phyloP scores from a whole-genome alignment of 805 yeast genomes.

The Candida nitratophila region DNA sequence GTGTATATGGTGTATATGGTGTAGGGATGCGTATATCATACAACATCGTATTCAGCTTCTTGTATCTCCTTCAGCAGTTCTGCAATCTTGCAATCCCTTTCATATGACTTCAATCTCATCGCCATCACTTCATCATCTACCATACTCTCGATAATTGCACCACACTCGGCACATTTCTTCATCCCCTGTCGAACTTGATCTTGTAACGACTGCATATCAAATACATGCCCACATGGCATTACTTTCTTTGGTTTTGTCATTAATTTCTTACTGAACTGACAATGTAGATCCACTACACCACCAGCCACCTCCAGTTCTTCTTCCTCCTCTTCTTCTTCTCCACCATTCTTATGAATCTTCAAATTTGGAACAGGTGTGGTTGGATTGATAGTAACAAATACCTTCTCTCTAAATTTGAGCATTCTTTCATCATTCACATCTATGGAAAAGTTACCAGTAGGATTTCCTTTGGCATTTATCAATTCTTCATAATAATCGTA shows the following conservation, averaged over 20 bases:
- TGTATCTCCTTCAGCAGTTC: constrained; percentile 10
- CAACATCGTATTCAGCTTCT: constrained; percentile 8
- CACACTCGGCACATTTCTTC: constrained; percentile 53
- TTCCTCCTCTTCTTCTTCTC: constrained; percentile 35
- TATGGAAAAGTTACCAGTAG: no score
- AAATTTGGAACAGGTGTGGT: constrained; percentile 48
- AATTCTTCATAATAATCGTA: no score
- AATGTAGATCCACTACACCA: constrained; percentile 59
- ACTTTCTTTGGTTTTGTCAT: constrained; percentile 53
- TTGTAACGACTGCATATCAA: constrained; percentile 41
- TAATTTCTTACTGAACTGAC: constrained; percentile 54
- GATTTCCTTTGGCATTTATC: no score
- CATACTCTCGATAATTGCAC: constrained; percentile 32
- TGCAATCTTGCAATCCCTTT: constrained; percentile 15
- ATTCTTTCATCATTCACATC: no score
- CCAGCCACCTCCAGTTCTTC: constrained; percentile 65
- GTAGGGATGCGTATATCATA: no score
- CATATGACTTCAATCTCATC: constrained; percentile 39
- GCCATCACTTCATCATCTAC: constrained; percentile 47
- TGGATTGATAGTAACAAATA: constrained; percentile 51
- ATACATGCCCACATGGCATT: constrained; percentile 52
- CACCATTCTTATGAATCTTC: neutral
- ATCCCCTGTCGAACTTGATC: constrained; percentile 19
- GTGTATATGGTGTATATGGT: no score
- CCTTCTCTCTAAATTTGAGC: constrained; percentile 20